Conservation (phyloP, 2,329 filamentous ascomycete genomes). For the Arthroderma sp. region DNA sequence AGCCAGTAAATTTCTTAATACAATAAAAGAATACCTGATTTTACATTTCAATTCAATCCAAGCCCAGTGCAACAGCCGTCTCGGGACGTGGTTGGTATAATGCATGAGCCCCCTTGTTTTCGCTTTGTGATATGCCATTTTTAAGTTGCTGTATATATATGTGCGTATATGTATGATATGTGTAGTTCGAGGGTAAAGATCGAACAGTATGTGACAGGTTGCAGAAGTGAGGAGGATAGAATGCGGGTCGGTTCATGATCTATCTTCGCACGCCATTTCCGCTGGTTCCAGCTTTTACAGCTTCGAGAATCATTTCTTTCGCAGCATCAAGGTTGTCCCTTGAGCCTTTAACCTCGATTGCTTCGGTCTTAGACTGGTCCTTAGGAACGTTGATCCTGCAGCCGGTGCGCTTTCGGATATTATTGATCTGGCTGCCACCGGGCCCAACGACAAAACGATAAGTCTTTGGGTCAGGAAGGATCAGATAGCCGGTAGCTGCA, state of each 20-base stretch:
- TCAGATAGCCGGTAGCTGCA: conserved; percentile 65
- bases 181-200: not conserved
- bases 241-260: no score
- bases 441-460: conserved; percentile 86
- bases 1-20: no score
- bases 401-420: conserved; percentile 79
- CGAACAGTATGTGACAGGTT: no score
- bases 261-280: conserved; percentile 3
- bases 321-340: conserved; percentile 74
- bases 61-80: no score
- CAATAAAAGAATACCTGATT: no score
- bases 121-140: not conserved
- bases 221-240: no score
- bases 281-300: conserved; percentile 42
- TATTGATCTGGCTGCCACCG: conserved; percentile 80
- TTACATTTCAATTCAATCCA: no score
- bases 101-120: no score
- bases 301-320: conserved; percentile 74
- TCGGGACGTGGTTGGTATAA: no score
- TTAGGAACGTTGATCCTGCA: conserved; percentile 90
- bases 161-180: not conserved
- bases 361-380: conserved; percentile 59
- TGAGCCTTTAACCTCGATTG: conserved; percentile 77
- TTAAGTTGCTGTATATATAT: not conserved
- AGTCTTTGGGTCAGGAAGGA: conserved; percentile 75